Evolutionary conservation across 2,329 filamentous ascomycete genomes (phyloP), one percentile per base, ranked within the genome.

Genomic region (Epichloe amarillans): DNA sequence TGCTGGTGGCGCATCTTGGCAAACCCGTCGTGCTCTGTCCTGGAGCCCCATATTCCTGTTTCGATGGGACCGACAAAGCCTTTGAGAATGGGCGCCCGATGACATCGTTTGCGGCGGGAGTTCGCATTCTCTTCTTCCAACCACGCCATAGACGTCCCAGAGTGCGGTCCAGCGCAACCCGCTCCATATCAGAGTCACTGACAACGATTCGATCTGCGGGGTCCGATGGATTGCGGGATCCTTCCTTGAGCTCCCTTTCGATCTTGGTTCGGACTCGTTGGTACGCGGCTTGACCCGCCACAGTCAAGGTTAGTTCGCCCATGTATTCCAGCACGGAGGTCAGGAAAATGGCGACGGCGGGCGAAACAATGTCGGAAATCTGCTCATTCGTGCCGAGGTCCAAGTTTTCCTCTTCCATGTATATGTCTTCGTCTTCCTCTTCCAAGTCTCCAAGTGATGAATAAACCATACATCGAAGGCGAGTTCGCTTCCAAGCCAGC

Each of bases 391-490:
- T 70, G 49, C 74, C 73, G 46, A 75, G 71, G 38, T 81, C 78
- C 11, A 91, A 73, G 40, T 86, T 79, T 52, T 93, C 88, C 60
- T 88, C 82, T 56, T 89, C 82, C 63, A 94, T 86, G 61, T 88
- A 88, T 47, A 83, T 81, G 62, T 96, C 91, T 66, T 97, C 93
- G 57, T 98, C 93, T 58, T 97, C 90, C 69, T 98, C 93, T 66
- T 98, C 94, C 77, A 98, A 83, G 62, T 98, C 91, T 43, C 93
- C 93, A 6, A 98, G 73, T 8, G 93, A 90, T 8, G 90, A 97
- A 65, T 97, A 97, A 21, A 98, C 91, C 93, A 98, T 98, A 66
- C 93, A 95, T 54, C 93, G 82, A 60, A 98, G 71, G 50, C 93
- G 82, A 0, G 90, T 93, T 57, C 93, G 80, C 71, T 94, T 96